Evolutionary conservation across 345 rosid species (phyloP), one percentile per base, ranked within the genome.

Genomic region (Punica granatum): DNA sequence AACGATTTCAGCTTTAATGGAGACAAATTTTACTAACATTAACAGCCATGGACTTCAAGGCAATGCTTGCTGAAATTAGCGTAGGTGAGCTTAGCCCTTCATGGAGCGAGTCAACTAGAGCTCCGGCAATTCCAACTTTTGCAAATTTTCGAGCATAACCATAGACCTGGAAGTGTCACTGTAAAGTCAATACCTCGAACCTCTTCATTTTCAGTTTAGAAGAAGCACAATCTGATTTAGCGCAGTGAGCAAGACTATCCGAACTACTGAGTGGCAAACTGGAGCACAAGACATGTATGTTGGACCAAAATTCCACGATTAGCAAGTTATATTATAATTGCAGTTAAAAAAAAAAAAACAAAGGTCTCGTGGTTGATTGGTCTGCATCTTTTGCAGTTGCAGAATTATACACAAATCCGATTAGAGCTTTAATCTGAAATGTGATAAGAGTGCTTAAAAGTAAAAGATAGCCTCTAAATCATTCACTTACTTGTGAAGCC

Each of bases 71-170:
- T 65, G 99, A 90, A 69, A 88, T 86, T 75, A 91, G 77, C 74
- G 90, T 78, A 63, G 87, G 83, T 16, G 96, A 83, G 69, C 83
- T 79, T 75, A 88, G 83, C 78, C 96, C 96, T 26, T 72, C 81
- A 26, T 74, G 84, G 21, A 94, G 78, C 69, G 93, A 86, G 37
- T 84, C 83, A 5, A 85, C 81, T 68, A 94, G 96, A 69, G 90
- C 77, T 77, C 53, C 76, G 12, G 92, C 87, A 70, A 89, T 83
- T 54, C 97, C 96, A 70, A 80, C 76, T 76, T 89, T 91, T 16
- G 97, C 95, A 69, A 94, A 94, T 73, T 79, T 83, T 34, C 96
- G 80, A 6, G 97, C 97, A 81, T 94, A 88, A 72, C 96, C 90
- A 83, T 89, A 94, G 60, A 94, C 99, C 99, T 91, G 79, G 76